These are phyloP conservation scores for Endoconidiophora polonica DNA, from an alignment of 2,329 filamentous ascomycete species.

Conservation along the genomic window DNA sequence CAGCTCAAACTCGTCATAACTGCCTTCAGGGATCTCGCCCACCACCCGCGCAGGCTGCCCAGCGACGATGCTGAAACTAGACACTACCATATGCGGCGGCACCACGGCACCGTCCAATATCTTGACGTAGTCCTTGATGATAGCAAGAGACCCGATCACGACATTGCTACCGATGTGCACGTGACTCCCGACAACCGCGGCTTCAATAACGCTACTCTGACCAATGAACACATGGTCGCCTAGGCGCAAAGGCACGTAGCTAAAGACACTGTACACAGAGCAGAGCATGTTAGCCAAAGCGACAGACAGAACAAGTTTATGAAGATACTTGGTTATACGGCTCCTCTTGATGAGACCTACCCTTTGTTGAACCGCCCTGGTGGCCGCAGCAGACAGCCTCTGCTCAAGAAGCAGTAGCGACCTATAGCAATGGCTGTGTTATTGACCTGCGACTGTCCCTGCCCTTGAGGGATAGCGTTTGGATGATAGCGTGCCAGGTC, in stretches of 20 bases:
- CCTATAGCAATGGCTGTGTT: constrained; percentile 71
- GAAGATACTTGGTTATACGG: background rate
- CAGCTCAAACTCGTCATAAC: constrained; percentile 46
- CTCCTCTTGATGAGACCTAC: constrained; percentile 17
- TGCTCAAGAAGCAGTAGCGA: constrained; percentile 75
- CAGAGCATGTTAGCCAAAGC: background rate
- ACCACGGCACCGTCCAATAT: constrained; percentile 74
- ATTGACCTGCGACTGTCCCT: constrained; percentile 25
- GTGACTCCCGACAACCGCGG: constrained; percentile 67
- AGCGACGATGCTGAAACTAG: constrained; percentile 82
- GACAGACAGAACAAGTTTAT: background rate
- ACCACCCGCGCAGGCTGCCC: constrained; percentile 65
- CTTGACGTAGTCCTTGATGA: constrained; percentile 85
- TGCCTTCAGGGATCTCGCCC: constrained; percentile 63
- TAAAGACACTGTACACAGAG: constrained; percentile 34
- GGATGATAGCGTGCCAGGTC: constrained; percentile 53
- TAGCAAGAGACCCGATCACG: constrained; percentile 69
- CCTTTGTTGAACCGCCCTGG: constrained; percentile 72
- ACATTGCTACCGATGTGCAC: constrained; percentile 68
- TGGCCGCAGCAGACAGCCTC: constrained; percentile 62
- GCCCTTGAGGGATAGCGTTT: constrained; percentile 23
- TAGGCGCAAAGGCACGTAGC: constrained; percentile 78
- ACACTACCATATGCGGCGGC: constrained; percentile 77
- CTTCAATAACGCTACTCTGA: constrained; percentile 57
- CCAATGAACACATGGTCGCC: constrained; percentile 91